Conservation (phyloP, 495 filamentous ascomycete genomes). For the Aspergillus ellipticus region DNA sequence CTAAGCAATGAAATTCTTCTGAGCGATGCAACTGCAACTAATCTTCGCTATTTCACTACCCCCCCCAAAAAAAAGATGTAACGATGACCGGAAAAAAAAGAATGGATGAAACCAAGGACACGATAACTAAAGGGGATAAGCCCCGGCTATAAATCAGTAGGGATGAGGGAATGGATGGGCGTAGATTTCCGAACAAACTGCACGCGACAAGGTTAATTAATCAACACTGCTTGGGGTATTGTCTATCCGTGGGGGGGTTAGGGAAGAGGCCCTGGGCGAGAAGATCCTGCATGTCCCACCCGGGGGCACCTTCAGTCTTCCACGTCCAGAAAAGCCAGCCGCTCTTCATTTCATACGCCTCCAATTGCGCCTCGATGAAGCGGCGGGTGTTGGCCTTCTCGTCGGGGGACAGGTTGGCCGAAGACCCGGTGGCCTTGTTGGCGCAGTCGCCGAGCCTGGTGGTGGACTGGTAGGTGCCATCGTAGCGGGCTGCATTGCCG, state of each 20-base stretch:
- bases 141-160: neutral
- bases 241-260: slow-evolving; percentile 49
- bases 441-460: slow-evolving; percentile 54
- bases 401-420: slow-evolving; percentile 43
- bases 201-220: neutral
- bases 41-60: too few species aligned
- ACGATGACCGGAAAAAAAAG: neutral
- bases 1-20: neutral
- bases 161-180: neutral
- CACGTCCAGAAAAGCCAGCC: slow-evolving; percentile 85
- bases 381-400: slow-evolving; percentile 56
- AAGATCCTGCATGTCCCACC: slow-evolving; percentile 78
- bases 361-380: slow-evolving; percentile 70
- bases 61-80: too few species aligned
- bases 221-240: slow-evolving; percentile 46
- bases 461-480: slow-evolving; percentile 53
- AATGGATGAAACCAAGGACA: neutral
- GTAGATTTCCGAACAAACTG: neutral
- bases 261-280: slow-evolving; percentile 59
- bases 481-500: slow-evolving; percentile 65
- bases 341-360: slow-evolving; percentile 62
- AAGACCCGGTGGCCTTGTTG: slow-evolving; percentile 54
- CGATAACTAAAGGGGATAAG: neutral
- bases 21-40: neutral
- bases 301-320: slow-evolving; percentile 82